Base-by-base conservation (phyloP, 495 filamentous ascomycete species). In the Penicillium canescens region DNA sequence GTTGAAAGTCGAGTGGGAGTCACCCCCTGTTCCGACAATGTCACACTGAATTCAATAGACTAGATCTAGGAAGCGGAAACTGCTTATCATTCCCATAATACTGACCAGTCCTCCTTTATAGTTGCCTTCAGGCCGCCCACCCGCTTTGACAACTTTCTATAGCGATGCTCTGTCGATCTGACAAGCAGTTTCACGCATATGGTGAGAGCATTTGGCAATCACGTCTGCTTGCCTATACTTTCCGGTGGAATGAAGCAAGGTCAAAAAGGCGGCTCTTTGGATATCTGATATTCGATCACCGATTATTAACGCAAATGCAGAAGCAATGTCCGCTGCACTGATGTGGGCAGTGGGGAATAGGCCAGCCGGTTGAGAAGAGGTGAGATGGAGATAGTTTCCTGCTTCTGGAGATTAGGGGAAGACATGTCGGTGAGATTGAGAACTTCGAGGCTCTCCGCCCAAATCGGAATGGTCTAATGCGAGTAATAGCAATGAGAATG, bases 1-100 rank as follows among this genome's bases (percentile, higher is more conserved):
- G 69, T 98, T 98, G 83, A 96, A 98, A 16, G 95, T 99, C 68
- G 91, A 88, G 77, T 97, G 91, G 28, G 88, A 87, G 74, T 98
- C 94, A 63, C 94, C 94, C 45, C 94, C 94, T 10, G 94, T 99
- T 61, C 94, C 94, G 42, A 98, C 95, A 61, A 99, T 96, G 68
- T 99, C 94, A 70, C 92, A 93, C 87, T 92, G 42, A 16, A 58
- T 24, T 20, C 41, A 16, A 21, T 26, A 44, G 18, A 18, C 1
- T 1, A 18, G 7, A 28, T 45, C 26, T 21, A 39, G 16, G 46
- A 8, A 36, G 0, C 4, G 31, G 10, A 13, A 26, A 21, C 18
- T 18, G 18, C 18, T 18, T 18, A 1, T 1, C 1, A 18, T 18
- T 18, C 18, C 1, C 18, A 18, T 18, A 18, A 18, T 18, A 70